These are phyloP conservation scores for Cryptosporidium felis DNA, from an alignment of 169 alveolate species.

Conservation along the genomic window DNA sequence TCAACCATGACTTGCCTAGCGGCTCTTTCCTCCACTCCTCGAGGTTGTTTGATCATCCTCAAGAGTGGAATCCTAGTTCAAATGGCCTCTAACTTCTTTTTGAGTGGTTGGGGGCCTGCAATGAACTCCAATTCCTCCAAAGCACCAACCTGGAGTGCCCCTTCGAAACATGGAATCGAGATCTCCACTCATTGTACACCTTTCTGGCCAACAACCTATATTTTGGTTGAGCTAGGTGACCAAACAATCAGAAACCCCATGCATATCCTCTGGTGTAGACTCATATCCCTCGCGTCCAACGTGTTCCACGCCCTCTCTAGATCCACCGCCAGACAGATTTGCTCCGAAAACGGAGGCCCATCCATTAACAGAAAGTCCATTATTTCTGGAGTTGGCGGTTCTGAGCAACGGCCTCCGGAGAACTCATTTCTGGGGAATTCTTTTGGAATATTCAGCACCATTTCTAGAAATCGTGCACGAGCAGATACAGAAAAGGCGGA, in stretches of 20 bases:
- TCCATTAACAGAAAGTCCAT: neutral
- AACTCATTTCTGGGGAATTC: neutral
- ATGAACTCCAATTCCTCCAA: neutral
- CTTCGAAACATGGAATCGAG: too few relatives aligned
- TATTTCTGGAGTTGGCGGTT: neutral
- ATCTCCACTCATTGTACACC: neutral
- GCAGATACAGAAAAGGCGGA: neutral
- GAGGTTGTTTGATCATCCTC: conserved; percentile 30
- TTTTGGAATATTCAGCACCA: neutral
- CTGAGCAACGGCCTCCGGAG: neutral
- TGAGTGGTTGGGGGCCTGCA: neutral
- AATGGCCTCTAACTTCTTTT: conserved; percentile 2
- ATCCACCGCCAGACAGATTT: neutral
- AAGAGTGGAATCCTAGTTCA: conserved; percentile 43
- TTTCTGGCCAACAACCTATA: conserved; percentile 44
- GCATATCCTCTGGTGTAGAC: conserved; percentile 56
- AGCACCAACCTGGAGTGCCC: neutral
- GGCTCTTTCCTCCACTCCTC: conserved; percentile 30
- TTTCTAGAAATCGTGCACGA: neutral
- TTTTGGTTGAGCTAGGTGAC: conserved; percentile 3
- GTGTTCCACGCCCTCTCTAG: neutral
- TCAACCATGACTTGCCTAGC: conserved; percentile 22
- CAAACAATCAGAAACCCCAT: conserved; percentile 37
- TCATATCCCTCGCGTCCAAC: conserved; percentile 19
- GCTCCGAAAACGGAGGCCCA: neutral